Percentiles rank a stretch among this genome's conserved stretches.
Conservation (phyloP, 306 rosid species). For the Arachis hypogaea region DNA sequence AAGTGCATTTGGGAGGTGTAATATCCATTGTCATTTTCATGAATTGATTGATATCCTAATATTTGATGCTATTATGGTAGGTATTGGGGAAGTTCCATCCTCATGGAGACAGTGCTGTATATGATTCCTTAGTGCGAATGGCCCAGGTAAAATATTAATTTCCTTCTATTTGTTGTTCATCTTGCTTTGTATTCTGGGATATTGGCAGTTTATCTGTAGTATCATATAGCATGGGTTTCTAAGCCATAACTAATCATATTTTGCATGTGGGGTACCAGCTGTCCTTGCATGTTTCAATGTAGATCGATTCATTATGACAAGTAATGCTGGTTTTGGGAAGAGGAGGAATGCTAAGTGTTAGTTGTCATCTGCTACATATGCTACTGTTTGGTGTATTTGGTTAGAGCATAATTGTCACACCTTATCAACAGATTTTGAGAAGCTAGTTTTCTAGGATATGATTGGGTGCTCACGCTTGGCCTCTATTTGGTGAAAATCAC, state of each 20-base stretch:
- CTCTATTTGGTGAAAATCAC: no score
- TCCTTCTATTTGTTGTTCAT: conserved; percentile 12
- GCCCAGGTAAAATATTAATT: conserved; percentile 71
- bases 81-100: conserved; percentile 97
- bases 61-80: conserved; percentile 47
- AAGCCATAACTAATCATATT: background rate
- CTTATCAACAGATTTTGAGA: no score
- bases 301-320: no score
- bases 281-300: no score
- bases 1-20: conserved; percentile 18
- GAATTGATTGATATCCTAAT: conserved; percentile 19
- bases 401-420: no score
- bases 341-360: no score
- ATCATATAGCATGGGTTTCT: conserved; percentile 9
- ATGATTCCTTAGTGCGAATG: conserved; percentile 97
- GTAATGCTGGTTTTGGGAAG: no score
- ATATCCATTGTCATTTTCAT: background rate
- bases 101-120: conserved; percentile 93
- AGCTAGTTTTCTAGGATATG: no score
- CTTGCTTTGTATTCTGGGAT: background rate
- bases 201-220: conserved; percentile 21
- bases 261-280: no score
- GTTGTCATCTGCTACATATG: no score
- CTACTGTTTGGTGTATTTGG: no score
- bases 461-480: no score